Percentiles rank a stretch among this genome's conserved stretches.
Conservation (phyloP, 129 eudicot genomes). For the Chrysanthemum makinoi region DNA sequence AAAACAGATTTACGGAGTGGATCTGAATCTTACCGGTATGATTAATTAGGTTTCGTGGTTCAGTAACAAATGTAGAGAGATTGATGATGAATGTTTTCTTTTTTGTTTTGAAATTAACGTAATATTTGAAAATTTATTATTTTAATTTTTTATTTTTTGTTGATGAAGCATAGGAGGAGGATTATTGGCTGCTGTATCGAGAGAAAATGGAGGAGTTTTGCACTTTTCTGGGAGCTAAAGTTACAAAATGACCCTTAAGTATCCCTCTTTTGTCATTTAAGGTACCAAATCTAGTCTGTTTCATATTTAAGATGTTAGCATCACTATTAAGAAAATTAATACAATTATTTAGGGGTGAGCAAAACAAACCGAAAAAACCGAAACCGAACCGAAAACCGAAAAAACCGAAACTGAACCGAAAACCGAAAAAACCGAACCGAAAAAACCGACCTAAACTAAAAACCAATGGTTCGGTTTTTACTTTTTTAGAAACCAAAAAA, state of each 20-base stretch:
- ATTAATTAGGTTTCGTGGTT: slow-evolving; percentile 25
- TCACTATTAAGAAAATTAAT: too few relatives aligned
- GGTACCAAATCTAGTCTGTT: not conserved
- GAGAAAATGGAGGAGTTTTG: slow-evolving; percentile 26
- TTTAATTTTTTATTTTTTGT: not conserved
- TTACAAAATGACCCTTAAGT: slow-evolving; percentile 15
- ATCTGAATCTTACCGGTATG: slow-evolving; percentile 37
- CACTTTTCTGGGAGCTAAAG: slow-evolving; percentile 26
- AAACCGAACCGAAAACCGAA: too few relatives aligned
- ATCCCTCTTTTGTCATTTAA: not conserved
- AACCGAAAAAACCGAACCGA: too few relatives aligned
- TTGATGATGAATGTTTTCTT: not conserved
- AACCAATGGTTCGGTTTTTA: too few relatives aligned
- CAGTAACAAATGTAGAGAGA: not conserved
- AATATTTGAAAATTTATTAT: slow-evolving; percentile 7
- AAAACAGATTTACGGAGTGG: slow-evolving; percentile 18
- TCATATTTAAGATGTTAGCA: not conserved
- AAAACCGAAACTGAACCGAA: too few relatives aligned
- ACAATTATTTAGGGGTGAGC: too few relatives aligned
- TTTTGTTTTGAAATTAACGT: slow-evolving; percentile 27
- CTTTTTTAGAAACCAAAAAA: too few relatives aligned
- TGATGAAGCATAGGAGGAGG: slow-evolving; percentile 12
- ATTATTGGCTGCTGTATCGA: slow-evolving; percentile 17
- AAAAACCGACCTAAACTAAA: too few relatives aligned
- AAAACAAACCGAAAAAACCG: too few relatives aligned